Evolutionary conservation across 1,284 basidiomycete genomes (phyloP).

Genomic region (Tilletiaria anomala): DNA sequence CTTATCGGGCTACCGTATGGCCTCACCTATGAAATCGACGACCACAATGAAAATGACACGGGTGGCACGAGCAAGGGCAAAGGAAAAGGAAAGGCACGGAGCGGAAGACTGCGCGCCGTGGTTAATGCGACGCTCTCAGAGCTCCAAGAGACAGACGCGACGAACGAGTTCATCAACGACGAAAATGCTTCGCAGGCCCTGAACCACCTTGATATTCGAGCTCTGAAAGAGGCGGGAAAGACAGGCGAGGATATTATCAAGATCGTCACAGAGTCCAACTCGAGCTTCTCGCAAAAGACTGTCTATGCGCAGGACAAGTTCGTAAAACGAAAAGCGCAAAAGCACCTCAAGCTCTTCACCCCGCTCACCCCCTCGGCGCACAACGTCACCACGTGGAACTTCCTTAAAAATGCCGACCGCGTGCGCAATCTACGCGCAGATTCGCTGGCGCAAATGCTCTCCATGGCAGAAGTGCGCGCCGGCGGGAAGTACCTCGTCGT

Average conservation of each 20-base stretch:
- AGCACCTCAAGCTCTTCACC: constrained; percentile 75
- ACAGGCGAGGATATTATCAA: constrained; percentile 33
- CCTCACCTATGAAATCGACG: constrained; percentile 27
- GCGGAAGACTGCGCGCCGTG: constrained; percentile 2
- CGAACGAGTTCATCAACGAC: constrained; percentile 39
- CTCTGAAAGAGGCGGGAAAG: constrained; percentile 32
- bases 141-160: constrained; percentile 30
- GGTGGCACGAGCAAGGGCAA: neutral
- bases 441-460: constrained; percentile 73
- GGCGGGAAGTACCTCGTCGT: constrained; percentile 76
- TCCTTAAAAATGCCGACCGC: constrained; percentile 48
- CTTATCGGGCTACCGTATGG: constrained; percentile 36
- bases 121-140: constrained; percentile 18
- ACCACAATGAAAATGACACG: neutral
- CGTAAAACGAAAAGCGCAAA: constrained; percentile 41
- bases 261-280: constrained; percentile 19
- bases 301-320: constrained; percentile 35
- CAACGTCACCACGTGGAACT: constrained; percentile 82
- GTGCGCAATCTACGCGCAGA: constrained; percentile 76
- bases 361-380: constrained; percentile 74
- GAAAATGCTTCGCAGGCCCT: constrained; percentile 31
- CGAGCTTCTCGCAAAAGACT: constrained; percentile 26
- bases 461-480: constrained; percentile 65
- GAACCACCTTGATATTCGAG: constrained; percentile 35
- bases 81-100: neutral